Percentiles rank a stretch among this genome's conserved stretches.
These are phyloP conservation scores for Fusarium incarnatum DNA, from an alignment of 2,329 filamentous ascomycete species.

Conservation along the genomic window DNA sequence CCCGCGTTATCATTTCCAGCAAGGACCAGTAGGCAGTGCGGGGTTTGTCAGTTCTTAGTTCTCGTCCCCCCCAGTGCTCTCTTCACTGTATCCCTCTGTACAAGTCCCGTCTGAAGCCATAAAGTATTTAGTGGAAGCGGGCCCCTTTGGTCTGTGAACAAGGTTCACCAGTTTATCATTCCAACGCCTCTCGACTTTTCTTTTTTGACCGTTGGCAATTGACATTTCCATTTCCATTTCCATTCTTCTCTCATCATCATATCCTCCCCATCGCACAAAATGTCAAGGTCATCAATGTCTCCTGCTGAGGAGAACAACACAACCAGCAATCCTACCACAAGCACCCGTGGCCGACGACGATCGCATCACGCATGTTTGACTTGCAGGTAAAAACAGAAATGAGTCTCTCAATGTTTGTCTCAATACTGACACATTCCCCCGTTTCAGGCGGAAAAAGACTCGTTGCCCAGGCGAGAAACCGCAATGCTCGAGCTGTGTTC, in stretches of 20 bases:
- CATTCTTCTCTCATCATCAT: not conserved
- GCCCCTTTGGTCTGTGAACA: conserved; percentile 31
- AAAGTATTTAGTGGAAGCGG: conserved; percentile 41
- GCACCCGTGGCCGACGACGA: conserved; percentile 51
- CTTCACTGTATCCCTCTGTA: conserved; percentile 6
- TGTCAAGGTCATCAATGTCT: conserved; percentile 47
- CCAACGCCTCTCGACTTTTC: conserved; percentile 4
- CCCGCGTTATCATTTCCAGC: conserved; percentile 35
- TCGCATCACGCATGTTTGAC: conserved; percentile 59
- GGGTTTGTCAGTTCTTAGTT: conserved; percentile 29
- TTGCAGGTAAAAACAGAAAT: conserved; percentile 55
- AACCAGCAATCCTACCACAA: conserved; percentile 21
- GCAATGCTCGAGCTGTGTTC: conserved; percentile 62
- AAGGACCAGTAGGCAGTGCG: conserved; percentile 33
- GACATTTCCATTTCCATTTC: not conserved
- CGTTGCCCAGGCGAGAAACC: conserved; percentile 65
- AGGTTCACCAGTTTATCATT: conserved; percentile 11
- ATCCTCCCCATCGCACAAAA: not conserved
- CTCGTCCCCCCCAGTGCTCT: not conserved
- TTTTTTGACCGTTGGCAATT: not conserved
- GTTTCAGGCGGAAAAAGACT: conserved; percentile 59
- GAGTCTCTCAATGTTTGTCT: not conserved
- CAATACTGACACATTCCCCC: not conserved
- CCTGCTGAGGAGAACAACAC: conserved; percentile 48
- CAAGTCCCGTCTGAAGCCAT: not conserved